Percentiles rank a stretch among this genome's conserved stretches.
phyloP scores from a whole-genome alignment of 345 rosid species.

The Heritiera fomes region DNA sequence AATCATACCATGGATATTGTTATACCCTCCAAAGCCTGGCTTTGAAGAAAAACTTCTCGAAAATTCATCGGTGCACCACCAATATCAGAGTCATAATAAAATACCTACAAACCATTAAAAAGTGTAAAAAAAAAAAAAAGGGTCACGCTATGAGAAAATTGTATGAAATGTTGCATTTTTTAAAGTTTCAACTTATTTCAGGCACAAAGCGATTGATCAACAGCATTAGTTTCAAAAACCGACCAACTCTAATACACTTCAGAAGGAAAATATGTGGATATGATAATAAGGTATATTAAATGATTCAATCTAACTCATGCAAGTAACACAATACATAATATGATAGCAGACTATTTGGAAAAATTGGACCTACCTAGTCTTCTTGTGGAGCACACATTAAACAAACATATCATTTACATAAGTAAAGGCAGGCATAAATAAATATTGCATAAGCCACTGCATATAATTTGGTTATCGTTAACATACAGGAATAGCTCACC shows the following conservation, averaged over 20 bases:
- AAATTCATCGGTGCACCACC: conserved; percentile 85
- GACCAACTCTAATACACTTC: background rate
- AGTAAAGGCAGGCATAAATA: background rate
- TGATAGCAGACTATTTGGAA: background rate
- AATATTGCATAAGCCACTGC: background rate
- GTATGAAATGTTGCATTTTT: background rate
- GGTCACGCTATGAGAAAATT: conserved; percentile 8
- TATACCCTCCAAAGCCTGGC: conserved; percentile 96
- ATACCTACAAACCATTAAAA: conserved; percentile 47
- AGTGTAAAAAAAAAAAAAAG: conserved; percentile 3
- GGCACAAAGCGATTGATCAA: background rate
- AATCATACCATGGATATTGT: conserved; percentile 73
- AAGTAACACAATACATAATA: background rate
- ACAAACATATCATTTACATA: background rate
- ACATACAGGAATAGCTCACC: conserved; percentile 39
- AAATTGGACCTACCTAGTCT: background rate
- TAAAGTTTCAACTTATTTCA: background rate
- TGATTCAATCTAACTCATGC: background rate
- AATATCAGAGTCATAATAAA: conserved; percentile 79
- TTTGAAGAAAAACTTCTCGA: conserved; percentile 88
- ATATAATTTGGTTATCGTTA: background rate
- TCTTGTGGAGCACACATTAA: background rate
- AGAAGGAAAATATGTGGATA: background rate
- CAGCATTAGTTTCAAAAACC: conserved; percentile 1
- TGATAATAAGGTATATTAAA: background rate